Percentiles rank a stretch among this genome's conserved stretches.
These are phyloP conservation scores for Dothidotthia symphoricarpi DNA, from an alignment of 2,329 filamentous ascomycete genomes.

Conservation along the genomic window DNA sequence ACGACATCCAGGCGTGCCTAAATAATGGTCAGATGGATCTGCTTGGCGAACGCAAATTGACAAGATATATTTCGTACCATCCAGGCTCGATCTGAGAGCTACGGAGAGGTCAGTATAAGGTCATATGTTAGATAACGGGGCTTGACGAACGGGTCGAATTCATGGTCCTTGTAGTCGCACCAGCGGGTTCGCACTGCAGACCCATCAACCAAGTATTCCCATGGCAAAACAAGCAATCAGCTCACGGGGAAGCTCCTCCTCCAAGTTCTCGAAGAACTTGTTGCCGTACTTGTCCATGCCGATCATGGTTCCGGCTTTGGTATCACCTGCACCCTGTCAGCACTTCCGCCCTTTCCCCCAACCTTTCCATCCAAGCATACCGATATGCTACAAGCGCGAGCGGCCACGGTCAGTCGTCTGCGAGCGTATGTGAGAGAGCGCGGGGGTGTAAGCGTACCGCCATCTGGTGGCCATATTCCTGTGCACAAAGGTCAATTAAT, in stretches of 20 bases:
- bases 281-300: slow-evolving; percentile 89
- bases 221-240: slow-evolving; percentile 1
- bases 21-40: slow-evolving; percentile 2
- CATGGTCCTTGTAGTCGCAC: slow-evolving; percentile 92
- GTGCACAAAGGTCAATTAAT: slow-evolving; percentile 36
- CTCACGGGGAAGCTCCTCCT: slow-evolving; percentile 86
- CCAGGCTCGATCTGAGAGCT: slow-evolving; percentile 86
- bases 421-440: slow-evolving; percentile 20
- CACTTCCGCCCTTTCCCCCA: slow-evolving; percentile 1
- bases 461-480: slow-evolving; percentile 92
- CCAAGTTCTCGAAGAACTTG: slow-evolving; percentile 93
- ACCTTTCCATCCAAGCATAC: slow-evolving; percentile 22
- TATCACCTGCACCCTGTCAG: slow-evolving; percentile 69
- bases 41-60: background rate
- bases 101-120: slow-evolving; percentile 39
- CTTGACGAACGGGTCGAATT: slow-evolving; percentile 68
- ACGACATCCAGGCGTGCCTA: slow-evolving; percentile 95
- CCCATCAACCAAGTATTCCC: slow-evolving; percentile 10
- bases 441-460: slow-evolving; percentile 62
- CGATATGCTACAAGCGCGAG: slow-evolving; percentile 38
- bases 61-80: slow-evolving; percentile 55
- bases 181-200: slow-evolving; percentile 82
- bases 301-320: slow-evolving; percentile 85
- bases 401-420: slow-evolving; percentile 26
- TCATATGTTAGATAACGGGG: background rate